phyloP scores from a whole-genome alignment of 169 alveolate species.

The Cryptosporidium andersoni region DNA sequence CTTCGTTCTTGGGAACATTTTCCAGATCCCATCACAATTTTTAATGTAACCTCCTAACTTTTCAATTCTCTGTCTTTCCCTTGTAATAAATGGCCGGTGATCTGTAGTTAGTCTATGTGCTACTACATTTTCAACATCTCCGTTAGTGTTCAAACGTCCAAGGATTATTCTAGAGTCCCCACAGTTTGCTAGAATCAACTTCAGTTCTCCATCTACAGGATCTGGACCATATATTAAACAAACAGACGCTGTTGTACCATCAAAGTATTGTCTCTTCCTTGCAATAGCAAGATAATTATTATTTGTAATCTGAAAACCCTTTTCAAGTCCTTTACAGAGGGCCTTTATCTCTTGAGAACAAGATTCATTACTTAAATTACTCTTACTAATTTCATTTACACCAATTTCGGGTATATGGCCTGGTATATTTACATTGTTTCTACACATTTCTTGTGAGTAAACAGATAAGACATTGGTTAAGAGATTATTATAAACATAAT shows the following conservation, averaged over 20 bases:
- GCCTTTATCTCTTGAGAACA: constrained; percentile 8
- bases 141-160: constrained; percentile 5
- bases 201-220: constrained; percentile 35
- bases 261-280: constrained; percentile 30
- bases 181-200: constrained; percentile 47
- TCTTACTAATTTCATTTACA: not conserved
- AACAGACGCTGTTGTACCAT: constrained; percentile 63
- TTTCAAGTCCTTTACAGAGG: constrained; percentile 44
- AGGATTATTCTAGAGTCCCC: constrained; percentile 62
- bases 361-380: not conserved
- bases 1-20: not conserved
- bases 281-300: constrained; percentile 64
- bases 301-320: constrained; percentile 59
- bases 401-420: not conserved
- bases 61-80: constrained; percentile 58
- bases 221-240: constrained; percentile 64
- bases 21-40: constrained; percentile 55
- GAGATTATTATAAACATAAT: constrained; percentile 31
- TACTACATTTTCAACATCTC: not conserved
- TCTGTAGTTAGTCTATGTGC: constrained; percentile 27
- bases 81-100: constrained; percentile 16
- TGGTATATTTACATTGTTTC: constrained; percentile 1
- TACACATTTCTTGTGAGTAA: constrained; percentile 27
- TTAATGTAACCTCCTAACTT: constrained; percentile 52
- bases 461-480: constrained; percentile 36